Evolutionary conservation across 441 rosid species (phyloP).

Genomic region (Sinapis alba): DNA sequence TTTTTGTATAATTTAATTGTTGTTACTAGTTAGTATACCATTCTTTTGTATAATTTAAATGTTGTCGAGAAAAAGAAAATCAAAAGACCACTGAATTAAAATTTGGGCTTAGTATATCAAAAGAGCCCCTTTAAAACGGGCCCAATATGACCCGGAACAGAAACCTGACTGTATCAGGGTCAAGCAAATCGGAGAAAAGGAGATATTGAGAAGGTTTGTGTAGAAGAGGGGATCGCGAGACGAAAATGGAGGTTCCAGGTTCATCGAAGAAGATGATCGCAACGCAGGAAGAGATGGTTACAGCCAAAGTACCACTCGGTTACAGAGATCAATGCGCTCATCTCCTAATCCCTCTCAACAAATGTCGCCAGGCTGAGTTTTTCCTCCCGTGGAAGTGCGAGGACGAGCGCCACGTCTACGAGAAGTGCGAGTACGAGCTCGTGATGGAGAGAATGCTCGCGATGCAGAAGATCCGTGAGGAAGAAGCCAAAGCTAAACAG

Average conservation of each 20-base stretch:
- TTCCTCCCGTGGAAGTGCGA: conserved; percentile 98
- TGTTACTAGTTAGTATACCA: no score
- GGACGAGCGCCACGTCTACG: conserved; percentile 85
- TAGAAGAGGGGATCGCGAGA: conserved; percentile 22
- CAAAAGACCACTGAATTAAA: no score
- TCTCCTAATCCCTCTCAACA: conserved; percentile 88
- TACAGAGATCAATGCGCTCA: conserved; percentile 97
- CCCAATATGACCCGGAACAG: conserved; percentile 9
- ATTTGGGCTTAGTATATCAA: background rate
- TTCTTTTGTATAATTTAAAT: no score
- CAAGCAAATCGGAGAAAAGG: conserved; percentile 14
- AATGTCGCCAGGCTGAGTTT: conserved; percentile 91
- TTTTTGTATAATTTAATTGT: no score
- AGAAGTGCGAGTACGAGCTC: conserved; percentile 98
- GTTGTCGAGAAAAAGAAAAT: no score
- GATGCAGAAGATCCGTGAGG: conserved; percentile 97
- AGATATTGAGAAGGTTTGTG: conserved; percentile 6
- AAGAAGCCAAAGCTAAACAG: conserved; percentile 66
- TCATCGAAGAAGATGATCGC: conserved; percentile 98
- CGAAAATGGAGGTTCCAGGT: conserved; percentile 76
- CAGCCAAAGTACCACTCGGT: conserved; percentile 69
- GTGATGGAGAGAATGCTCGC: conserved; percentile 96
- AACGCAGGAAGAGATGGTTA: conserved; percentile 88
- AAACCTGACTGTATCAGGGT: background rate
- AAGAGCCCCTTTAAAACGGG: background rate